Percentiles rank a stretch among this genome's conserved stretches.
Conservation (phyloP, 2,329 filamentous ascomycete species). For the Amphichorda felina region DNA sequence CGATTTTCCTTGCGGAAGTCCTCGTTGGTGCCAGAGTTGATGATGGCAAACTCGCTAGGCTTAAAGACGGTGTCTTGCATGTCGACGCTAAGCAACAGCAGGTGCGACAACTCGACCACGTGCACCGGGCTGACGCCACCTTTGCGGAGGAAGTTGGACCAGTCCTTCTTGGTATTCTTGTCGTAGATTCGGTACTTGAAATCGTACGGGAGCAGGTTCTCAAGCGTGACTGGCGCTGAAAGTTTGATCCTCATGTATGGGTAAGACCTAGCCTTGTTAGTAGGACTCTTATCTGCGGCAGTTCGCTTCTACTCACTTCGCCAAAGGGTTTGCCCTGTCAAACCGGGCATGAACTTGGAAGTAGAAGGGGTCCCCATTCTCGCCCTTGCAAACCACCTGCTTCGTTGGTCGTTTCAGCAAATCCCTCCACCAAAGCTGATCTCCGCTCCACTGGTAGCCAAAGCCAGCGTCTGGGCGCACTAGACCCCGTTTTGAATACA, state of each 20-base stretch:
- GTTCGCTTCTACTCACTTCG: conserved; percentile 37
- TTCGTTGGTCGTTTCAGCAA: conserved; percentile 73
- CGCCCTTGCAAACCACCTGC: conserved; percentile 80
- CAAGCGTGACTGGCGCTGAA: conserved; percentile 83
- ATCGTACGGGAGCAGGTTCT: conserved; percentile 91
- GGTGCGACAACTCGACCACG: conserved; percentile 88
- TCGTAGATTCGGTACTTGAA: conserved; percentile 99
- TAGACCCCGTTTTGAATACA: conserved; percentile 78
- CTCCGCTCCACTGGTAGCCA: conserved; percentile 88
- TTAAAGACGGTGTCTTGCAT: conserved; percentile 96
- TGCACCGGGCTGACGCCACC: conserved; percentile 95
- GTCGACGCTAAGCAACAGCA: conserved; percentile 84
- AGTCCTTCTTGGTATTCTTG: conserved; percentile 96
- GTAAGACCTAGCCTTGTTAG: conserved; percentile 48
- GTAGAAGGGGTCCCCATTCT: conserved; percentile 83
- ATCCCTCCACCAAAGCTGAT: conserved; percentile 87
- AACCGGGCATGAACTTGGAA: conserved; percentile 88
- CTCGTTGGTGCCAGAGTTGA: conserved; percentile 79
- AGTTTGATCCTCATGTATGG: conserved; percentile 91
- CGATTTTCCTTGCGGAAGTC: conserved; percentile 79
- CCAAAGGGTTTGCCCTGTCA: conserved; percentile 73
- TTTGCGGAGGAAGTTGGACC: conserved; percentile 95
- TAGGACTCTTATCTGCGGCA: too few species aligned
- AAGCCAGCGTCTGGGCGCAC: conserved; percentile 91
- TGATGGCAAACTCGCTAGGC: conserved; percentile 91